Evolutionary conservation across 2,329 filamentous ascomycete genomes (phyloP), one percentile per base, ranked within the genome.

Genomic region (Talaromyces sp.): DNA sequence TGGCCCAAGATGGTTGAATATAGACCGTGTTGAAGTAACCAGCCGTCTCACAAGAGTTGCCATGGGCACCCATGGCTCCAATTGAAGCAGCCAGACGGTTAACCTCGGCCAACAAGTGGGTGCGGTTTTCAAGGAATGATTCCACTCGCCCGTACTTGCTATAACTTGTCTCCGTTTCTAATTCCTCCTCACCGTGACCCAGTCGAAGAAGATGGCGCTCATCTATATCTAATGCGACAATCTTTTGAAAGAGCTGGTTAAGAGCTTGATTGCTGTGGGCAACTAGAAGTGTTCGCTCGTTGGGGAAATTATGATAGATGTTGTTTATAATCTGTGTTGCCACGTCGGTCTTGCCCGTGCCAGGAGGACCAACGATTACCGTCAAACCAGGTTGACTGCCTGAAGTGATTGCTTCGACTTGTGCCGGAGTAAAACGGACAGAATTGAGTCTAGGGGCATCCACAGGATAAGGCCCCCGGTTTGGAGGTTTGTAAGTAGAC

Each of bases 241-340:
- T 99, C 79, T 99, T 99, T 69, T 96, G 91, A 78, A 99, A 99
- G 1, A 99, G 82, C 73, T 99, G 95, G 71, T 99, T 99, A 10
- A 99, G 81, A 2, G 95, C 96, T 75, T 99, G 96, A 72, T 99
- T 99, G 76, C 93, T 98, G 75, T 99, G 95, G 4, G 95, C 95
- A 65, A 99, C 87, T 47, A 99, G 85, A 19, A 99, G 80, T 0
- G 95, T 99, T 68, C 92, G 89, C 75, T 99, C 92, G 65, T 88
- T 83, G 8, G 95, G 93, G 73, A 97, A 99, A 77, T 98, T 96
- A 80, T 98, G 93, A 72, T 99, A 99, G 68, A 99, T 90, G 74
- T 98, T 97, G 80, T 91, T 97, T 78, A 99, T 99, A 73, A 98
- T 96, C 75, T 99, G 95, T 4, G 93, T 97, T 55, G 92, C 93